phyloP scores from a whole-genome alignment of 1,284 basidiomycete species.

The Cryptococcus wingfieldii region DNA sequence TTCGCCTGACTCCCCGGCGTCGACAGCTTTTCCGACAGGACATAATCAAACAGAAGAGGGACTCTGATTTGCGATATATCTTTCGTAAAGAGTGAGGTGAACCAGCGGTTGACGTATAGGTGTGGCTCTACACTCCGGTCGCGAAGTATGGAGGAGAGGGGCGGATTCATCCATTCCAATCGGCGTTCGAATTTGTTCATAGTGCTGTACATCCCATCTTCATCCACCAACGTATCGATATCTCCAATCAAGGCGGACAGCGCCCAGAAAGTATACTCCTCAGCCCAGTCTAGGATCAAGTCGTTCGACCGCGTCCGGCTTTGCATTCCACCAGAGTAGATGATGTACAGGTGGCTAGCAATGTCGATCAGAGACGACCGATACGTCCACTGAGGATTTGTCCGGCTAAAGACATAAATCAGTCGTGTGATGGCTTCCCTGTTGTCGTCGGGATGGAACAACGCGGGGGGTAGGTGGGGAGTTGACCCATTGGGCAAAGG shows the following conservation, averaged over 20 bases:
- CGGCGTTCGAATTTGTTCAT: conserved; percentile 27
- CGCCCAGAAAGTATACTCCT: conserved; percentile 46
- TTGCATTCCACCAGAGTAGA: conserved; percentile 21
- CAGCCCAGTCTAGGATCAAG: conserved; percentile 18
- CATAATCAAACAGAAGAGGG: conserved; percentile 40
- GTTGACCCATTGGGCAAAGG: conserved; percentile 8
- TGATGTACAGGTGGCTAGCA: conserved; percentile 43
- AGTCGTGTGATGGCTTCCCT: conserved; percentile 45
- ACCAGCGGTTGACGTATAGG: conserved; percentile 41
- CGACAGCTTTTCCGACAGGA: conserved; percentile 34
- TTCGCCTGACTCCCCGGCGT: conserved; percentile 27
- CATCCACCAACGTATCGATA: conserved; percentile 22
- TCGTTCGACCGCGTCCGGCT: neutral
- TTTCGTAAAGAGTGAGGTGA: conserved; percentile 28
- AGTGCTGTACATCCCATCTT: conserved; percentile 1
- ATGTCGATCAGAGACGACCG: conserved; percentile 42
- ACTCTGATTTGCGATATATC: conserved; percentile 24
- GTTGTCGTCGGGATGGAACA: conserved; percentile 38
- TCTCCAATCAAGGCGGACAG: conserved; percentile 37
- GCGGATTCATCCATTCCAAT: conserved; percentile 40
- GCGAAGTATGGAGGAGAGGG: conserved; percentile 23
- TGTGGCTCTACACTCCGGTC: conserved; percentile 36
- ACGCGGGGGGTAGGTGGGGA: conserved; percentile 9
- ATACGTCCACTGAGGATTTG: conserved; percentile 41
- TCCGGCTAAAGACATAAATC: conserved; percentile 40